Evolutionary conservation across 179 eudicot genomes (phyloP), one percentile per base, ranked within the genome.

Genomic region (Beta macrorhiza): DNA sequence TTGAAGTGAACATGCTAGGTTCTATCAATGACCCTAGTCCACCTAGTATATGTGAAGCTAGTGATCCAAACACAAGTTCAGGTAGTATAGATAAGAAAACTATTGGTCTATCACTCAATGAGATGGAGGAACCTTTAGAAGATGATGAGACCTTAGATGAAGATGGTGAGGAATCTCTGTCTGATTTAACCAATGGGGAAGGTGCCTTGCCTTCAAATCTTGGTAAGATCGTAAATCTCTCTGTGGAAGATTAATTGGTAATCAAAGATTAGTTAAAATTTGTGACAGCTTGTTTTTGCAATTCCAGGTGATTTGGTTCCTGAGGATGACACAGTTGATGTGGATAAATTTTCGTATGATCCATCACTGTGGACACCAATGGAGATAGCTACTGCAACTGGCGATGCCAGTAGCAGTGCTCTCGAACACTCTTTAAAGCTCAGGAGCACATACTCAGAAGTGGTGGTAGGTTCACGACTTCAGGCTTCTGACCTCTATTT

Each of bases 351-450:
- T 55, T 12, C 76, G 12, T 90, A 88, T 84, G 86, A 88, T 89
- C 93, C 90, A 69, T 91, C 92, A 25, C 83, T 82, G 25, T 96
- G 98, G 99, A 94, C 94, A 72, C 90, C 99, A 75, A 85, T 86
- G 88, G 99, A 96, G 85, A 90, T 89, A 80, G 88, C 90, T 81
- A 86, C 92, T 72, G 99, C 98, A 53, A 89, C 94, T 8, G 99
- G 99, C 32, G 81, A 84, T 75, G 81, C 86, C 77, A 89, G 89
- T 59, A 84, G 89, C 83, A 89, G 82, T 56, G 55, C 82, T 70
- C 80, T 90, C 85, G 91, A 92, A 82, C 97, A 94, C 79, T 81
- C 88, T 56, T 81, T 96, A 79, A 91, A 92, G 88, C 90, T 96
- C 80, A 87, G 72, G 77, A 94, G 99, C 84, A 86, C 93, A 56